These are phyloP conservation scores for Leishmania tarentolae DNA, from an alignment of 208 protist genomes.

Conservation along the genomic window DNA sequence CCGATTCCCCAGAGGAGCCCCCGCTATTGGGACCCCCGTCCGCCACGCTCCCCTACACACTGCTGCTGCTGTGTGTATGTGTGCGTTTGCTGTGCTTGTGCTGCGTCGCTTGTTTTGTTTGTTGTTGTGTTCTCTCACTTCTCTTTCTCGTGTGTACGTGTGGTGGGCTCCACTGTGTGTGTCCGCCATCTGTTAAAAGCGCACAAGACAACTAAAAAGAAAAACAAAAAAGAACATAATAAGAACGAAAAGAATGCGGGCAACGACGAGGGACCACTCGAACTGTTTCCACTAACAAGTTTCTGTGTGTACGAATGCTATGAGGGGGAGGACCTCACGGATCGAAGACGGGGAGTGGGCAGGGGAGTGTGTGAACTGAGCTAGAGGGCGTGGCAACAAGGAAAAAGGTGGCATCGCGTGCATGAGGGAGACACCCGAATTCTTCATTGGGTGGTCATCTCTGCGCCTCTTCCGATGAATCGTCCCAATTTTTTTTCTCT, in stretches of 20 bases:
- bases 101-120: neutral
- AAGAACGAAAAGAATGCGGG: constrained; percentile 16
- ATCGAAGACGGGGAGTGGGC: neutral
- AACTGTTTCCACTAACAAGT: neutral
- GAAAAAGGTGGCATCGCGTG: no score
- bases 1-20: neutral
- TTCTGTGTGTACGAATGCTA: neutral
- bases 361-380: neutral
- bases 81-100: neutral
- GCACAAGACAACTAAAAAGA: neutral
- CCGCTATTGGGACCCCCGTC: neutral
- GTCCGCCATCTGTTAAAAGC: neutral
- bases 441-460: neutral
- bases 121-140: neutral
- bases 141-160: neutral
- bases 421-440: neutral
- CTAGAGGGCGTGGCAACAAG: neutral
- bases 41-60: neutral
- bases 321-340: neutral
- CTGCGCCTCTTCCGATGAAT: neutral
- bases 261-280: constrained; percentile 2
- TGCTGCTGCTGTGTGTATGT: neutral
- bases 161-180: neutral
- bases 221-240: constrained; percentile 1
- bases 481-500: neutral